phyloP scores from a whole-genome alignment of 352 stramenopile genomes.

The Phytopythium mirpurense region DNA sequence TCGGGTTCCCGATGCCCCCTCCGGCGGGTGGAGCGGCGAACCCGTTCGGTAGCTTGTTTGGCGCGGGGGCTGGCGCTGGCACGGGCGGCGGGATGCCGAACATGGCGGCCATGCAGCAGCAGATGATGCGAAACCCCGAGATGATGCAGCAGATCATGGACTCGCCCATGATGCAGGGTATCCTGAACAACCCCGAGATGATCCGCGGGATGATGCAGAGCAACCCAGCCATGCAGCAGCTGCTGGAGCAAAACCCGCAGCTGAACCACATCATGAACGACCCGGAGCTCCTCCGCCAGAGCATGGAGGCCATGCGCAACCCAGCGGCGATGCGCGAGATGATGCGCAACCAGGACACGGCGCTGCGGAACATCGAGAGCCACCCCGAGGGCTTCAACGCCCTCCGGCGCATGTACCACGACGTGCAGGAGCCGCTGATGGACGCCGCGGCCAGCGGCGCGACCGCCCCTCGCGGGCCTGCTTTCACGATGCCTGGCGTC shows the following conservation, averaged over 20 bases:
- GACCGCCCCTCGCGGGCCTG: conserved; percentile 34
- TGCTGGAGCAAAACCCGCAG: conserved; percentile 95
- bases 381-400: conserved; percentile 97
- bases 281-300: conserved; percentile 92
- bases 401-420: conserved; percentile 91
- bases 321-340: conserved; percentile 94
- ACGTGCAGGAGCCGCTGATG: conserved; percentile 95
- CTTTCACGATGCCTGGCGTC: conserved; percentile 85
- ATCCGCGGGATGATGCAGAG: conserved; percentile 94
- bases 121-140: conserved; percentile 85
- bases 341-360: conserved; percentile 97
- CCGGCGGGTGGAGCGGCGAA: conserved; percentile 26
- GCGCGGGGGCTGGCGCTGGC: conserved; percentile 19
- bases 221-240: conserved; percentile 94
- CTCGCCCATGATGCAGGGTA: conserved; percentile 87
- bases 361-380: conserved; percentile 96
- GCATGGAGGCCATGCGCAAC: conserved; percentile 97
- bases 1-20: conserved; percentile 46
- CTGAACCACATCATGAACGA: conserved; percentile 95
- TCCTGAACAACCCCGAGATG: conserved; percentile 95
- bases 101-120: conserved; percentile 85
- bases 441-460: conserved; percentile 75
- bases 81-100: conserved; percentile 55
- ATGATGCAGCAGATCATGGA: conserved; percentile 89
- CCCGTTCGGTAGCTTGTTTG: conserved; percentile 54